Percentiles rank a stretch among this genome's conserved stretches.
Conservation (phyloP, 495 filamentous ascomycete species). For the Penicillium lagena region DNA sequence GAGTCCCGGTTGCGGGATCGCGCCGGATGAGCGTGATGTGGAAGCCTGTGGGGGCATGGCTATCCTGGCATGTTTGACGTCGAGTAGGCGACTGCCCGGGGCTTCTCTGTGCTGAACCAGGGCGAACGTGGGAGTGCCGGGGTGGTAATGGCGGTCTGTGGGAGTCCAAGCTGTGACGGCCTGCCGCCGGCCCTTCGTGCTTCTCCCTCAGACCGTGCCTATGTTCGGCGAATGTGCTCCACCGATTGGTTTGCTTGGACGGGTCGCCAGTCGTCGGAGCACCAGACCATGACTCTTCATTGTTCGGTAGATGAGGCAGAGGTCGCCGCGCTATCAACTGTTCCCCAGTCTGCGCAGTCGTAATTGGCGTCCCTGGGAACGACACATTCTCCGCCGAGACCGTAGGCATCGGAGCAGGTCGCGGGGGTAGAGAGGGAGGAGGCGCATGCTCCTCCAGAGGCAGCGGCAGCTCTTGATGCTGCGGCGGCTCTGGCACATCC, state of each 20-base stretch:
- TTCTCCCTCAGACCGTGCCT: conserved; percentile 18
- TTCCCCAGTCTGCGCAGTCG: neutral
- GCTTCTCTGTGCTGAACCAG: conserved; percentile 17
- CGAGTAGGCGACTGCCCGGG: conserved; percentile 24
- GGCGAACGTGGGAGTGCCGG: conserved; percentile 18
- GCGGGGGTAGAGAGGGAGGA: conserved; percentile 9
- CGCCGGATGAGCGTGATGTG: conserved; percentile 86
- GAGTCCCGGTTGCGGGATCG: conserved; percentile 67
- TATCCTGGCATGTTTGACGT: neutral
- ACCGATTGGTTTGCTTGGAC: conserved; percentile 19
- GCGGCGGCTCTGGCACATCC: conserved; percentile 8
- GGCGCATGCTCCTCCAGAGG: conserved; percentile 3
- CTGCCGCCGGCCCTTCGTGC: conserved; percentile 12
- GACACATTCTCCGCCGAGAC: conserved; percentile 19
- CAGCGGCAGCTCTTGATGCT: neutral
- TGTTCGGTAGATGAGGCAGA: conserved; percentile 23
- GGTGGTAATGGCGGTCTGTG: conserved; percentile 27
- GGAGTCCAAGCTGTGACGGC: conserved; percentile 30
- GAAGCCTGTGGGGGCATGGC: conserved; percentile 26
- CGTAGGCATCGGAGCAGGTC: conserved; percentile 11
- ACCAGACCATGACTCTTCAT: conserved; percentile 14
- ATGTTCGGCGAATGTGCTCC: conserved; percentile 28
- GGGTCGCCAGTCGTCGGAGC: conserved; percentile 2
- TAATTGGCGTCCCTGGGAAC: conserved; percentile 9
- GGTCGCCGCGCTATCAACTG: conserved; percentile 12